Evolutionary conservation across 2,329 filamentous ascomycete genomes (phyloP), one percentile per base, ranked within the genome.

Genomic region (Sarocladiaceae sp.): DNA sequence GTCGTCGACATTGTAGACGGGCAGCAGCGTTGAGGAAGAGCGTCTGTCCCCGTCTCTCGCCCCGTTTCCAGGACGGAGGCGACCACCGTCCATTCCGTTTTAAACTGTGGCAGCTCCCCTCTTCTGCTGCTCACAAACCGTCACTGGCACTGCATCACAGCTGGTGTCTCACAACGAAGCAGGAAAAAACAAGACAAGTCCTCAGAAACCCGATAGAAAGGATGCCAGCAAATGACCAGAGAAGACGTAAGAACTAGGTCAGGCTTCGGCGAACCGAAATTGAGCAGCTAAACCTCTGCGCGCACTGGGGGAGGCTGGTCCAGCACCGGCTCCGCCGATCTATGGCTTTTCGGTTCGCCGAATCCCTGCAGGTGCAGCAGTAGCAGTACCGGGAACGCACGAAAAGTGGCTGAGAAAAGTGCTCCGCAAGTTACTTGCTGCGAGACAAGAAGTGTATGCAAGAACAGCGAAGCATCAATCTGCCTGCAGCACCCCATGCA

Each of bases 1-100:
- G 26, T 51, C 50, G 19, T 50, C 44, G 37, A 50, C 44, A 29
- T 47, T 35, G 32, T 51, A 51, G 12, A 34, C 31, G 16, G 41
- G 46, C 9, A 42, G 46, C 9, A 42, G 44, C 16, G 34, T 43
- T 16, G 47, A 29, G 13, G 24, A 18, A 7, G 13, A 15, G 23
- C 15, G 34, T 4, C 34, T 19, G 5, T 6, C 33, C 9, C 26
- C 13, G 26, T 20, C 34, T 10, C 13, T 11, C 10, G 21, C 24
- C 29, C 21, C 19, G n/a, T 41, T 21, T 39, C 9, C 34, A 15
- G 34, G 37, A 21, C 37, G 37, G 16, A 27, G 37, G 13, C 15
- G 37, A 29, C 37, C 7, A 24, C 29, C 19, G 23, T 41, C 37
- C 37, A 41, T 41, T 29, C 37, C 37, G 37, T 27, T 41, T 41